Percentiles rank a stretch among this genome's conserved stretches.
Conservation (phyloP, 75 land plant genomes). For the Pinus tabuliformis region DNA sequence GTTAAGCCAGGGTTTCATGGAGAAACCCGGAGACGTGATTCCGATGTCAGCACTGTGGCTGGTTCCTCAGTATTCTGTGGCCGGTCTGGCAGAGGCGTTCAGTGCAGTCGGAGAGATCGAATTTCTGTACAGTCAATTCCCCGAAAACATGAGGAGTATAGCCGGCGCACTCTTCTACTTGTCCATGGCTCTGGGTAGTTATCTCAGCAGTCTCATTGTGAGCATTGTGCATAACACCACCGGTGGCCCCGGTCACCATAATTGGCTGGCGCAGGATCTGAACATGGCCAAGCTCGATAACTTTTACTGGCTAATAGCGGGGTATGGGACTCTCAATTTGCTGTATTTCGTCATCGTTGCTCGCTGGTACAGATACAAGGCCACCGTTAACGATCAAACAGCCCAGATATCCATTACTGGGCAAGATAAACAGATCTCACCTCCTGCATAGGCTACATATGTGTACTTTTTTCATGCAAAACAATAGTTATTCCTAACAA, state of each 20-base stretch:
- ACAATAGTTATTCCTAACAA: too few relatives aligned
- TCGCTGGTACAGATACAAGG: constrained; percentile 48
- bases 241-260: constrained; percentile 16
- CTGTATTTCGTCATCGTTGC: constrained; percentile 42
- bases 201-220: constrained; percentile 51
- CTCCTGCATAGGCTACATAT: too few relatives aligned
- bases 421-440: too few relatives aligned
- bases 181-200: constrained; percentile 48
- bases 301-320: constrained; percentile 51
- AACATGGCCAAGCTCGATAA: constrained; percentile 47
- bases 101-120: too few relatives aligned
- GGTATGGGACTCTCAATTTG: constrained; percentile 30
- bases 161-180: constrained; percentile 51
- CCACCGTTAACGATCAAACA: not conserved
- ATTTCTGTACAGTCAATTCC: too few relatives aligned
- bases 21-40: too few relatives aligned
- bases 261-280: constrained; percentile 50
- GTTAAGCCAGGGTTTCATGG: too few relatives aligned
- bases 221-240: constrained; percentile 46
- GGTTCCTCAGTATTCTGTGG: too few relatives aligned
- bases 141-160: constrained; percentile 15
- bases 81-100: too few relatives aligned
- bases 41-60: too few relatives aligned
- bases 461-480: too few relatives aligned
- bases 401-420: too few relatives aligned